These are phyloP conservation scores for Pleurotus giganteus DNA, from an alignment of 768 basidiomycete genomes.

Conservation along the genomic window DNA sequence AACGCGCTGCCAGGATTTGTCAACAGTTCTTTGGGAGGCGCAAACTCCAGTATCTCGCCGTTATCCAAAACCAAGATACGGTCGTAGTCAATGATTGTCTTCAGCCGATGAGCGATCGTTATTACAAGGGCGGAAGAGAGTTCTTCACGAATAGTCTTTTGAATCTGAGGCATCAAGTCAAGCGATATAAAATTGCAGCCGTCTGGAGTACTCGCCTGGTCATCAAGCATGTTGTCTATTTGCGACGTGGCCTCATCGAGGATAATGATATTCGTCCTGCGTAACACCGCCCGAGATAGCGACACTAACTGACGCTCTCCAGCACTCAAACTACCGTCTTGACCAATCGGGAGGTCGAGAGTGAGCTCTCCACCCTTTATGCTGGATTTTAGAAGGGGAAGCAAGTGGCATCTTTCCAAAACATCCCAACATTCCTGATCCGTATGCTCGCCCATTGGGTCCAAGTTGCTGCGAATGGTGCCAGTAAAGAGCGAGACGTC, in stretches of 20 bases:
- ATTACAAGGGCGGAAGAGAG: constrained; percentile 71
- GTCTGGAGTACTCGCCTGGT: constrained; percentile 43
- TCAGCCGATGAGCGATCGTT: constrained; percentile 80
- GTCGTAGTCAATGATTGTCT: constrained; percentile 76
- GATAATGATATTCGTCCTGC: constrained; percentile 64
- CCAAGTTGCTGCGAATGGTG: constrained; percentile 69
- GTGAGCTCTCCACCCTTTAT: constrained; percentile 29
- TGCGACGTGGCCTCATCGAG: constrained; percentile 81
- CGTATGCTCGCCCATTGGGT: constrained; percentile 60
- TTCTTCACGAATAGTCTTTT: constrained; percentile 71
- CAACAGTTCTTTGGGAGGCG: constrained; percentile 58
- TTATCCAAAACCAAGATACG: constrained; percentile 70
- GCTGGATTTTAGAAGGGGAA: constrained; percentile 38
- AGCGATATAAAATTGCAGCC: background rate
- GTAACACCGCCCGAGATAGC: constrained; percentile 64
- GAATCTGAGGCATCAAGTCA: constrained; percentile 43
- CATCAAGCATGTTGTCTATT: constrained; percentile 69
- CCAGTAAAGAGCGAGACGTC: constrained; percentile 76
- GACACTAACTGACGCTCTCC: constrained; percentile 79
- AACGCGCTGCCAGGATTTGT: constrained; percentile 55
- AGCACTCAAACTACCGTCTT: constrained; percentile 62
- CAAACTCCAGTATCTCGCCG: constrained; percentile 77
- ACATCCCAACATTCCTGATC: constrained; percentile 64
- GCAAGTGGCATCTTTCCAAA: constrained; percentile 63
- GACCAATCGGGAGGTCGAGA: constrained; percentile 63